Percentiles rank a stretch among this genome's conserved stretches.
These are phyloP conservation scores for Tylopilus sp. DNA, from an alignment of 1,284 basidiomycete genomes.

Conservation along the genomic window DNA sequence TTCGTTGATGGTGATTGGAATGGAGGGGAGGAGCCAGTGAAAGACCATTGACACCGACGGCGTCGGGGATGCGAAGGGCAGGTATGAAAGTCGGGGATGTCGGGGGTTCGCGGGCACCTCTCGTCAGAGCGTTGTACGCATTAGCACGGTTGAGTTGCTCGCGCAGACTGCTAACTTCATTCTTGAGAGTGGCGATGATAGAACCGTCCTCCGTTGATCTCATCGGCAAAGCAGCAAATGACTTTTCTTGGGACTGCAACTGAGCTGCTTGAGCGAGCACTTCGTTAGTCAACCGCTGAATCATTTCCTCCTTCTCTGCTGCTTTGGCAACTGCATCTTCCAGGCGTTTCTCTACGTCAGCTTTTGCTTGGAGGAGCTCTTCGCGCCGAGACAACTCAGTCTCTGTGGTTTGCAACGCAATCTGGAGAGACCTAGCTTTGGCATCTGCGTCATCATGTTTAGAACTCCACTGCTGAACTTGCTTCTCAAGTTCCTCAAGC, in stretches of 20 bases:
- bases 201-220: slow-evolving; percentile 78
- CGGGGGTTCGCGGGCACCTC: slow-evolving; percentile 68
- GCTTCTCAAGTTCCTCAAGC: slow-evolving; percentile 78
- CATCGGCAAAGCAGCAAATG: slow-evolving; percentile 55
- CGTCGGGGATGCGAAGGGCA: slow-evolving; percentile 56
- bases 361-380: slow-evolving; percentile 74
- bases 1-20: slow-evolving; percentile 62
- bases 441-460: slow-evolving; percentile 89
- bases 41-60: slow-evolving; percentile 41
- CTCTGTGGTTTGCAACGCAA: slow-evolving; percentile 69
- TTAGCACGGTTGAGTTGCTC: slow-evolving; percentile 96
- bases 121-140: slow-evolving; percentile 81
- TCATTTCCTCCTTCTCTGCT: slow-evolving; percentile 80
- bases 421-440: slow-evolving; percentile 72
- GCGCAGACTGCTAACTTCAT: slow-evolving; percentile 85
- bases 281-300: slow-evolving; percentile 79
- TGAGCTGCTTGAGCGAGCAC: slow-evolving; percentile 70
- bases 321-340: slow-evolving; percentile 75
- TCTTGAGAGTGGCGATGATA: slow-evolving; percentile 85
- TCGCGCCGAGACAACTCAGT: slow-evolving; percentile 74
- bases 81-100: slow-evolving; percentile 81
- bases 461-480: slow-evolving; percentile 80
- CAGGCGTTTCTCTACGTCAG: slow-evolving; percentile 77
- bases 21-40: slow-evolving; percentile 31
- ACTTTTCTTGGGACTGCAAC: slow-evolving; percentile 77